phyloP scores from a whole-genome alignment of 148 eudicot genomes.

The Rhododendron henanense region DNA sequence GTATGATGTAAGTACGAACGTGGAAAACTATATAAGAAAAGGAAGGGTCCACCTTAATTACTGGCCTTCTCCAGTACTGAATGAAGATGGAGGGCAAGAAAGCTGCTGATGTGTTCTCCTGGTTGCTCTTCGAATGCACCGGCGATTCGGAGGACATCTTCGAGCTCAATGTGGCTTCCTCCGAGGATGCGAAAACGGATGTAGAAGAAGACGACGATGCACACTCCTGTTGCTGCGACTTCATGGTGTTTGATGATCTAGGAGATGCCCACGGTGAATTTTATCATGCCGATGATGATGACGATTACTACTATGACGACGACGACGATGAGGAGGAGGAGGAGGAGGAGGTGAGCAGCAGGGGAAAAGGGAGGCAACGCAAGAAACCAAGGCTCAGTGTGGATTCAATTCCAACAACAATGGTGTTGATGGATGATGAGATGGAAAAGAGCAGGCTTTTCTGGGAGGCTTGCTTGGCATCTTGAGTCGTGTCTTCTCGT shows the following conservation, averaged over 20 bases:
- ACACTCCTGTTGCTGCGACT: slow-evolving; percentile 58
- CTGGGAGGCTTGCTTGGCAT: slow-evolving; percentile 86
- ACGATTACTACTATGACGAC: neutral
- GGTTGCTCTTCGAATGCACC: slow-evolving; percentile 48
- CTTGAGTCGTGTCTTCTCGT: slow-evolving; percentile 16
- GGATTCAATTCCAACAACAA: slow-evolving; percentile 15
- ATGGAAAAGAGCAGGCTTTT: slow-evolving; percentile 59
- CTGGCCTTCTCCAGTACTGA: neutral
- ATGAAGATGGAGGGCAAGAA: slow-evolving; percentile 13
- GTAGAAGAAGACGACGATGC: slow-evolving; percentile 39
- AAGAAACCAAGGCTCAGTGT: slow-evolving; percentile 35
- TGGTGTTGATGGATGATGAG: slow-evolving; percentile 33
- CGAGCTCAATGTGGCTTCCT: slow-evolving; percentile 18
- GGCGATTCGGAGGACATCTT: slow-evolving; percentile 66
- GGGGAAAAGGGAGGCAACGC: slow-evolving; percentile 10
- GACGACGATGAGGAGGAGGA: slow-evolving; percentile 9
- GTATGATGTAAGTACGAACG: neutral
- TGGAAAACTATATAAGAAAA: neutral
- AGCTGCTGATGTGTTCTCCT: slow-evolving; percentile 38
- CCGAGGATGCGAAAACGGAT: slow-evolving; percentile 11
- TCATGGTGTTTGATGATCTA: slow-evolving; percentile 10
- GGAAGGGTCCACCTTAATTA: neutral
- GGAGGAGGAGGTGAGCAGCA: slow-evolving; percentile 13
- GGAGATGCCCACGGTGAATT: neutral
- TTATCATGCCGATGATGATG: neutral